Conservation (phyloP, 2,329 filamentous ascomycete species). For the Hypocrella siamensis region DNA sequence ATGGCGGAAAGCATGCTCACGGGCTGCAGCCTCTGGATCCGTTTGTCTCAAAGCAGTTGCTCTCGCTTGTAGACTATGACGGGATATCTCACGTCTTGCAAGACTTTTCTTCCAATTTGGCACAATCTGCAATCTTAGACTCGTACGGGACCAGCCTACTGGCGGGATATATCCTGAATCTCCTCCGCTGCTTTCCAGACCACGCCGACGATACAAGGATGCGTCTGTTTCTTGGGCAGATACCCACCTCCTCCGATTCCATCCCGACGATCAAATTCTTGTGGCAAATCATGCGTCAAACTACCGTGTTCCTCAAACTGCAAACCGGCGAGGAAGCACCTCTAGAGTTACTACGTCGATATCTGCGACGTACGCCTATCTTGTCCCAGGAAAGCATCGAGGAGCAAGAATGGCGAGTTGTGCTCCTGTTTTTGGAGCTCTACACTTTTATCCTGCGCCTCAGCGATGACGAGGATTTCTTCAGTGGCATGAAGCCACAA, state of each 20-base stretch:
- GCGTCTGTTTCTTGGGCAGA: slow-evolving; percentile 59
- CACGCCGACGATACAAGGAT: slow-evolving; percentile 82
- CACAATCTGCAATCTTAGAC: slow-evolving; percentile 14
- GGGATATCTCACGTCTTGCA: slow-evolving; percentile 41
- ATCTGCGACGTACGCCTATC: slow-evolving; percentile 14
- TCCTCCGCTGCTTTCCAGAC: slow-evolving; percentile 72
- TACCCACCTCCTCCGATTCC: slow-evolving; percentile 33
- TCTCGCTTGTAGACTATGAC: slow-evolving; percentile 57
- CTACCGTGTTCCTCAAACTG: slow-evolving; percentile 21
- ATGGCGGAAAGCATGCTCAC: slow-evolving; percentile 1
- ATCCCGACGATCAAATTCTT: slow-evolving; percentile 51
- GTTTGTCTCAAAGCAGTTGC: slow-evolving; percentile 50
- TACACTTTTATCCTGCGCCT: slow-evolving; percentile 87
- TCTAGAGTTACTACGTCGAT: slow-evolving; percentile 14
- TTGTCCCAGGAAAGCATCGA: slow-evolving; percentile 10
- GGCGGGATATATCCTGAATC: slow-evolving; percentile 72
- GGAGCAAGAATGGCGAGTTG: slow-evolving; percentile 63
- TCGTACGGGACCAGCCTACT: slow-evolving; percentile 44
- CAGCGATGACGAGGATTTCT: slow-evolving; percentile 94
- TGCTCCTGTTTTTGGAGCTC: slow-evolving; percentile 82
- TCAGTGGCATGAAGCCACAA: slow-evolving; percentile 37
- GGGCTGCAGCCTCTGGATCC: slow-evolving; percentile 20
- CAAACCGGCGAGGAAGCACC: slow-evolving; percentile 14
- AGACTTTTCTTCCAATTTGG: slow-evolving; percentile 17
- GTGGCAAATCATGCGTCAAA: slow-evolving; percentile 48